Percentiles rank a stretch among this genome's conserved stretches.
Conservation (phyloP, 2,329 filamentous ascomycete genomes). For the Calonectria pseudoturangicola region DNA sequence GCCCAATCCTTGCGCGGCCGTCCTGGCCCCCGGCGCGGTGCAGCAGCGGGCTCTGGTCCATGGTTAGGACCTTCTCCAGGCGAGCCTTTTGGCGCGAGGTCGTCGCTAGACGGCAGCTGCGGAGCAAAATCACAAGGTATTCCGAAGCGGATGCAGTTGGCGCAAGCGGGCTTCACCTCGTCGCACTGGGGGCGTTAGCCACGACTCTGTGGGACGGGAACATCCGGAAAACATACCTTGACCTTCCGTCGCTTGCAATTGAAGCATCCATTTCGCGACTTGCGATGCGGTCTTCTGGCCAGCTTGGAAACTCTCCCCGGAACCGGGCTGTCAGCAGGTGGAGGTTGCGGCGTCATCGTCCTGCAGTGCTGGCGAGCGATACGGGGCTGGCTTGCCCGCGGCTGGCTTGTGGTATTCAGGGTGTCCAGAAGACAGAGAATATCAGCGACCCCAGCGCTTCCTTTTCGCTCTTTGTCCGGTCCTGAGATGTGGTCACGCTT, state of each 20-base stretch:
- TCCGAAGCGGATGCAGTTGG: slow-evolving; percentile 58
- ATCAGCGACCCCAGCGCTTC: slow-evolving; percentile 20
- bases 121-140: slow-evolving; percentile 56
- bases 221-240: slow-evolving; percentile 49
- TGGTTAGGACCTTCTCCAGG: slow-evolving; percentile 43
- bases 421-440: slow-evolving; percentile 9
- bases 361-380: slow-evolving; percentile 15
- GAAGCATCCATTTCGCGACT: slow-evolving; percentile 57
- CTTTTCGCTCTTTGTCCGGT: slow-evolving; percentile 32
- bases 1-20: slow-evolving; percentile 58
- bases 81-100: slow-evolving; percentile 44
- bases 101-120: slow-evolving; percentile 45
- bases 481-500: slow-evolving; percentile 44
- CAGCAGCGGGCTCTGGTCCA: slow-evolving; percentile 41
- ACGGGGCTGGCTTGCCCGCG: slow-evolving; percentile 18
- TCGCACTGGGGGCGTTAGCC: slow-evolving; percentile 52
- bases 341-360: slow-evolving; percentile 51
- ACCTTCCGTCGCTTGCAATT: slow-evolving; percentile 59
- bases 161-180: slow-evolving; percentile 57
- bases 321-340: slow-evolving; percentile 50
- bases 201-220: slow-evolving; percentile 16
- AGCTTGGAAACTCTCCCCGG: slow-evolving; percentile 53
- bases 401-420: slow-evolving; percentile 13
- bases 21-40: slow-evolving; percentile 55
- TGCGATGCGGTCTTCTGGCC: slow-evolving; percentile 55